Conservation (phyloP, 2,329 filamentous ascomycete genomes). For the Purpureocillium takamizusanense region DNA sequence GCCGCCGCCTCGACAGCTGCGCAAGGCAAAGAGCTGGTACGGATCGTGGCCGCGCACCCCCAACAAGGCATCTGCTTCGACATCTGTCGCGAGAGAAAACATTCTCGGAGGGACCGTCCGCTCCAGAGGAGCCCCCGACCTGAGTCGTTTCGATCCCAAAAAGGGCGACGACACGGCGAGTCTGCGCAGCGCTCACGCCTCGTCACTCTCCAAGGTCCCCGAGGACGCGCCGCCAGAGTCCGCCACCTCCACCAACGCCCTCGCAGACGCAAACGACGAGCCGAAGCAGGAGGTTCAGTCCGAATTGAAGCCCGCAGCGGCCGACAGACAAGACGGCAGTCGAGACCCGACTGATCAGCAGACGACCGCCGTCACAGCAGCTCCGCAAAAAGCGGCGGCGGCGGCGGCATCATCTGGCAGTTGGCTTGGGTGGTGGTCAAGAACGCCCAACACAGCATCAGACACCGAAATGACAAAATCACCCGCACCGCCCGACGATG, state of each 20-base stretch:
- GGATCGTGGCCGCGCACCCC: constrained; percentile 48
- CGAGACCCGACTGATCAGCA: constrained; percentile 2
- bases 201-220: constrained; percentile 15
- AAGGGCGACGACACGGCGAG: constrained; percentile 24
- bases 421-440: constrained; percentile 47
- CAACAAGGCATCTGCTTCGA: constrained; percentile 52
- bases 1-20: constrained; percentile 25
- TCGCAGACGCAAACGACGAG: neutral
- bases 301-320: too few relatives aligned
- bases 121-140: constrained; percentile 34
- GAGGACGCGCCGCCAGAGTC: constrained; percentile 11
- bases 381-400: too few relatives aligned
- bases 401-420: constrained; percentile 31
- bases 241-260: neutral
- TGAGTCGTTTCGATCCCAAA: constrained; percentile 41
- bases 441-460: constrained; percentile 11
- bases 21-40: constrained; percentile 52
- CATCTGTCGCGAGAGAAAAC: constrained; percentile 50
- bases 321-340: neutral
- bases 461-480: constrained; percentile 1
- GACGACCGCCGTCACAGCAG: neutral
- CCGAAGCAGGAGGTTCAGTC: neutral
- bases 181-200: constrained; percentile 16
- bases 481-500: constrained; percentile 2
- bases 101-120: constrained; percentile 48